Conservation (phyloP, 441 rosid genomes). For the Theobroma grandiflorum region DNA sequence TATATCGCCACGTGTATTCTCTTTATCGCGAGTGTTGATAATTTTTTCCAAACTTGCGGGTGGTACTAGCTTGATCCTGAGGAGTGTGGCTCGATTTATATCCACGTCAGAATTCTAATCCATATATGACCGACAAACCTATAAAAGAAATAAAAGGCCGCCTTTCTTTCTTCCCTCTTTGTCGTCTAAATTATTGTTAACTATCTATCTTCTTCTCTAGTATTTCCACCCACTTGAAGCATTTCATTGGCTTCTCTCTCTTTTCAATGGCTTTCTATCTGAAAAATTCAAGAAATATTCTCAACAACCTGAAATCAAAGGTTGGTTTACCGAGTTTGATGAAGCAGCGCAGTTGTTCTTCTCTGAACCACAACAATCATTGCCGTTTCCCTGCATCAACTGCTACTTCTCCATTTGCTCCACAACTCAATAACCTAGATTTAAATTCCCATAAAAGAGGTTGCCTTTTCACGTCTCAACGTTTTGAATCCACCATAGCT, state of each 20-base stretch:
- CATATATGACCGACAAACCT: not conserved
- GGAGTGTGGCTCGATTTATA: too few species aligned
- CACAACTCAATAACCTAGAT: conserved; percentile 27
- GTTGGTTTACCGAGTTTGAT: conserved; percentile 23
- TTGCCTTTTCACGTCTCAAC: conserved; percentile 26
- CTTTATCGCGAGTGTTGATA: too few species aligned
- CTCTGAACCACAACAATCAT: conserved; percentile 8
- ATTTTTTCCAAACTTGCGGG: not conserved
- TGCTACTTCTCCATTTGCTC: conserved; percentile 9
- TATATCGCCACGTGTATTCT: too few species aligned
- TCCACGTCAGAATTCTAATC: not conserved
- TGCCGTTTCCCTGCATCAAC: not conserved
- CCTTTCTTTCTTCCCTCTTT: not conserved
- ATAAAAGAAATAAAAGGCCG: too few species aligned
- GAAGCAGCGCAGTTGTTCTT: conserved; percentile 31
- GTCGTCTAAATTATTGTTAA: too few species aligned
- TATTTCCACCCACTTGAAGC: not conserved
- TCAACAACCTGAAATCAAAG: conserved; percentile 32
- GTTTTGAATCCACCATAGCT: conserved; percentile 45
- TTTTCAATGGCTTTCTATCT: conserved; percentile 42
- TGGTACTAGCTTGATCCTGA: not conserved
- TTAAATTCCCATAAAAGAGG: not conserved
- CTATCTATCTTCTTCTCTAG: not conserved
- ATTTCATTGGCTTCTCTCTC: not conserved
- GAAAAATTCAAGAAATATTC: conserved; percentile 33